Base-by-base conservation (phyloP, 345 rosid genomes). In the Eucalyptus erythrocorys region DNA sequence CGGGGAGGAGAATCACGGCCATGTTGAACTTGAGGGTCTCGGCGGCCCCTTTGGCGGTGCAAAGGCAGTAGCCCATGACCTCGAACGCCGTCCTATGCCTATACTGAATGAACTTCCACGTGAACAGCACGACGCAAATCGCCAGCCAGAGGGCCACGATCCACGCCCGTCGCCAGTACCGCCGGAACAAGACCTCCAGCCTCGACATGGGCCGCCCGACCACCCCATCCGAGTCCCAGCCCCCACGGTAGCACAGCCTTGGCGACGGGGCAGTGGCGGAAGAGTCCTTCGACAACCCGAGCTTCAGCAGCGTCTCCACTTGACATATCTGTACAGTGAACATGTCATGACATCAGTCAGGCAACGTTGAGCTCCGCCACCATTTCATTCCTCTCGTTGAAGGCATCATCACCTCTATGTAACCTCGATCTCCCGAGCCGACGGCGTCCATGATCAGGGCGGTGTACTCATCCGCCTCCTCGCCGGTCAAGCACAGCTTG, bases 61-160 rank as follows among this genome's bases (percentile, higher is more conserved):
- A 90, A 68, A 94, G 92, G 87, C 96, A 94, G 51, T 94, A 94
- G 1, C 96, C 96, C 96, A 94, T 94, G 71, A 94, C 94, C 90
- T 92, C 88, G 37, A 90, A 94, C 43, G 95, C 96, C 57, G 87
- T 47, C 59, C 94, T 88, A 22, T 92, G 91, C 48, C 89, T 88
- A 88, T 94, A 94, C 32, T 93, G 96, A 24, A 92, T 76, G 91
- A 94, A 94, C 87, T 94, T 94, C 96, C 95, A 94, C 37, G 94
- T 64, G 89, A 94, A 94, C 43, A 94, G 89, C 11, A 88, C 87
- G 9, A 85, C 19, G 85, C 95, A 93, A 14, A 92, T 48, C 17
- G 82, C 42, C 49, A 93, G 53, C 96, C 96, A 94, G 2, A 92
- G 66, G 61, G 89, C 15, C 76, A 93, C 43, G 32, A 94, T 68